Percentiles rank a stretch among this genome's conserved stretches.
Conservation (phyloP, 2,329 filamentous ascomycete species). For the Allantophomopsis cytisporea region DNA sequence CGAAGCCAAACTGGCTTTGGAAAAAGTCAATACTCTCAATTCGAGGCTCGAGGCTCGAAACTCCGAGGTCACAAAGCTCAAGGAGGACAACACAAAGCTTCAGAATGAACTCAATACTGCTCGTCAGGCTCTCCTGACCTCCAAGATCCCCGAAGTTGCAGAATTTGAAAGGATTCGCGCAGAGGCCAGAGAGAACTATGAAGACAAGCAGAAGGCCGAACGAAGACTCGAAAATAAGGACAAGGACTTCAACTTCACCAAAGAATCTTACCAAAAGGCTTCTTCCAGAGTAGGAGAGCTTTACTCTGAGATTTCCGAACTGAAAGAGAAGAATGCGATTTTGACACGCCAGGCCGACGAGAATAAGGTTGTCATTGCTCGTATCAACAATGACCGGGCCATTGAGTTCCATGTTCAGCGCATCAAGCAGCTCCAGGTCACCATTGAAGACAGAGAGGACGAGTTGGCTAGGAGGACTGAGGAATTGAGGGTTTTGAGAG, state of each 20-base stretch:
- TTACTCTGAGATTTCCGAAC: constrained; percentile 5
- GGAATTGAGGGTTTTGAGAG: constrained; percentile 21
- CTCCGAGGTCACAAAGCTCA: constrained; percentile 10
- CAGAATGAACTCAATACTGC: constrained; percentile 14
- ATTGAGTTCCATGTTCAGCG: constrained; percentile 18
- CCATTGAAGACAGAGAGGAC: constrained; percentile 19
- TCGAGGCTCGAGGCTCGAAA: constrained; percentile 8
- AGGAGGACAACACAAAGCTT: constrained; percentile 8
- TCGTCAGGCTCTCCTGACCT: constrained; percentile 9
- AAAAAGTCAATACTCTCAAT: constrained; percentile 6
- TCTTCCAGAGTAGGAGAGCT: constrained; percentile 10
- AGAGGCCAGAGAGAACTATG: constrained; percentile 14
- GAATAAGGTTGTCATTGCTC: constrained; percentile 13
- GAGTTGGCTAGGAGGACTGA: constrained; percentile 23
- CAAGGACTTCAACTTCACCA: constrained; percentile 15
- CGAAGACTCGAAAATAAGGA: constrained; percentile 7
- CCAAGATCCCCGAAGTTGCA: constrained; percentile 22
- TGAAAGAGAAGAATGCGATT: constrained; percentile 6
- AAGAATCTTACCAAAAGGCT: constrained; percentile 14
- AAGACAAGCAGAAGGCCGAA: constrained; percentile 10
- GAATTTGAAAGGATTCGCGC: constrained; percentile 25
- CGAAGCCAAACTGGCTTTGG: constrained; percentile 21
- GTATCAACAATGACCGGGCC: constrained; percentile 10
- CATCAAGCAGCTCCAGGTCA: constrained; percentile 15
- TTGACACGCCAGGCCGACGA: constrained; percentile 10